Evolutionary conservation across 345 rosid species (phyloP).

Genomic region (Pseudoturritis turrita): DNA sequence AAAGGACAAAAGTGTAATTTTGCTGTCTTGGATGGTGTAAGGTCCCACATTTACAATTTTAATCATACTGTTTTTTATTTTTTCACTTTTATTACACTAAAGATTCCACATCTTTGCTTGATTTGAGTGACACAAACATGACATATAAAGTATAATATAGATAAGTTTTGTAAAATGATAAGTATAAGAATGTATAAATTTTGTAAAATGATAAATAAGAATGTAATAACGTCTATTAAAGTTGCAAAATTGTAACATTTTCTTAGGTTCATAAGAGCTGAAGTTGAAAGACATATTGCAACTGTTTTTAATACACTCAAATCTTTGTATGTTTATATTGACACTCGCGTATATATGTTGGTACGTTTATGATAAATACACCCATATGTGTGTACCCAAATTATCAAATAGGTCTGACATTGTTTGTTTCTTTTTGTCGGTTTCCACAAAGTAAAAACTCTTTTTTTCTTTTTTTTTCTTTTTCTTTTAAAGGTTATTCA

Average conservation of each 20-base stretch:
- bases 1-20: slow-evolving; percentile 32
- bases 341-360: background rate
- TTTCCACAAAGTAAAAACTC: slow-evolving; percentile 34
- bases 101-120: slow-evolving; percentile 2
- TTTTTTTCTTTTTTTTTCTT: background rate
- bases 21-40: slow-evolving; percentile 2
- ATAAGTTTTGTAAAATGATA: background rate
- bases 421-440: slow-evolving; percentile 28
- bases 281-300: background rate
- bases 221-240: background rate
- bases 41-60: slow-evolving; percentile 1
- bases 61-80: slow-evolving; percentile 6
- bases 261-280: background rate
- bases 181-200: background rate
- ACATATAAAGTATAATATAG: too few relatives aligned
- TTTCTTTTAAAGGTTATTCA: too few relatives aligned
- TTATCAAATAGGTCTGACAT: slow-evolving; percentile 12
- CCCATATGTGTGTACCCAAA: background rate
- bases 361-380: background rate
- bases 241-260: background rate
- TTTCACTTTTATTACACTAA: background rate
- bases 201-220: background rate
- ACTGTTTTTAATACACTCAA: background rate
- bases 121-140: slow-evolving; percentile 2
- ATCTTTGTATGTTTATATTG: background rate